Base-by-base conservation (phyloP, 2,329 filamentous ascomycete genomes). In the Diaporthe ilicicola region DNA sequence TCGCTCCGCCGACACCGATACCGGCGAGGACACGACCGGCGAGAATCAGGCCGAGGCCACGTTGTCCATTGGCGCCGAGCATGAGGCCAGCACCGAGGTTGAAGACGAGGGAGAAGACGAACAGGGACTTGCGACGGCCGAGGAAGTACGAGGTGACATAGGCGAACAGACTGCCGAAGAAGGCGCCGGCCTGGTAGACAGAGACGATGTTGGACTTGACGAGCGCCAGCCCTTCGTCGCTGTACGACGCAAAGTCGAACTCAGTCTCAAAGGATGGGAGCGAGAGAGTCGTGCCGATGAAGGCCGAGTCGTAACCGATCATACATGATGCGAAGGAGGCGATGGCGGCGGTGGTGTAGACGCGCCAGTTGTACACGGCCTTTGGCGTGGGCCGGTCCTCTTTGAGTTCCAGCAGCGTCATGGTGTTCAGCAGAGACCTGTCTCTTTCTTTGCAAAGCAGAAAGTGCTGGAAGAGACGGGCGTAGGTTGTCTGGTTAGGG, bases 101-200 rank as follows among this genome's bases (percentile, higher is more conserved):
- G 80, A 95, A 95, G 73, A 95, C 75, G 42, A 87, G 67, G 2
- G 86, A 82, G 78, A 91, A 92, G 56, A 90, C 74, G 73, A 90
- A 82, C 2, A 95, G 84, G 27, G 89, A 91, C 77, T 85, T 87
- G 76, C 88, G 89, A 27, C 93, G 88, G 34, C 93, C 93, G 73
- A 91, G 82, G 78, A 87, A 93, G 82, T 92, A 90, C 37, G 88
- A 90, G 42, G 89, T 86, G 10, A 84, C 85, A 75, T 92, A 94
- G 70, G 90, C 92, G 72, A 88, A 86, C 50, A 94, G 82, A n/a
- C 91, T 89, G 64, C 93, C 93, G 75, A 95, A 95, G 83, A 96
- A 95, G 72, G 93, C 93, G 71, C 93, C 93, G 12, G 93, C 93
- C 81, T 95, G 93, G 82, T 94, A 95, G 67, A 92, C 88, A 32